Evolutionary conservation across 129 eudicot species (phyloP), one percentile per base, ranked within the genome.

Genomic region (Silybum marianum): DNA sequence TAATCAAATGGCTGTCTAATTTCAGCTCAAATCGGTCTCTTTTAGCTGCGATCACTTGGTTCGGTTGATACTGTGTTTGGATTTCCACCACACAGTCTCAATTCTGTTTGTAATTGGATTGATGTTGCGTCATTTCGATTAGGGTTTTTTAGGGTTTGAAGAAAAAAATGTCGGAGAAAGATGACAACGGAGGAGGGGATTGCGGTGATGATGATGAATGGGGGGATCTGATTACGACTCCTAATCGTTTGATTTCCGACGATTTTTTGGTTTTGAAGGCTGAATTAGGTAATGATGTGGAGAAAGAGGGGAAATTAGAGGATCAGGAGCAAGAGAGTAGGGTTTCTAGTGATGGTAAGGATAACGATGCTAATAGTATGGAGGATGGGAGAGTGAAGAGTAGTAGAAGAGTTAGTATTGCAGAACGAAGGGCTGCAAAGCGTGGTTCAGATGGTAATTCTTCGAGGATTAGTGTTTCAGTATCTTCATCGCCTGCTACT

Each of bases 381-480:
- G 66, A 18, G 21, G 66, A 18, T 5, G 78, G 60, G n/a, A 40
- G 65, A 19, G 54, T 30, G 39, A 16, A 10, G 75, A 46, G 18
- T 18, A 70, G 69, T 51, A 69, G 54, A 7, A 44, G 81, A 48
- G 83, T 80, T 22, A 84, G 93, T 72, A 81, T 88, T 77, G 87
- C 86, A 9, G 91, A 90, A 72, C 62, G 89, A 69, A 80, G 90
- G 77, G 95, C 84, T 2, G 87, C 81, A 0, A 86, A 73, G n/a
- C 73, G 70, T 63, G 95, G 90, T 74, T 88, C 82, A 14, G 81
- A 66, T 66, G 21, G n/a, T 36, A 73, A 81, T 78, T 90, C 82
- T 75, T 72, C 90, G 9, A 87, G 44, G 67, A 77, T 89, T 72
- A 82, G 86, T 25, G 86, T 62, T 12, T 69, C 24, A 38, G 89